These are phyloP conservation scores for Rhizopogon vesiculosus DNA, from an alignment of 768 basidiomycete species.

Conservation along the genomic window DNA sequence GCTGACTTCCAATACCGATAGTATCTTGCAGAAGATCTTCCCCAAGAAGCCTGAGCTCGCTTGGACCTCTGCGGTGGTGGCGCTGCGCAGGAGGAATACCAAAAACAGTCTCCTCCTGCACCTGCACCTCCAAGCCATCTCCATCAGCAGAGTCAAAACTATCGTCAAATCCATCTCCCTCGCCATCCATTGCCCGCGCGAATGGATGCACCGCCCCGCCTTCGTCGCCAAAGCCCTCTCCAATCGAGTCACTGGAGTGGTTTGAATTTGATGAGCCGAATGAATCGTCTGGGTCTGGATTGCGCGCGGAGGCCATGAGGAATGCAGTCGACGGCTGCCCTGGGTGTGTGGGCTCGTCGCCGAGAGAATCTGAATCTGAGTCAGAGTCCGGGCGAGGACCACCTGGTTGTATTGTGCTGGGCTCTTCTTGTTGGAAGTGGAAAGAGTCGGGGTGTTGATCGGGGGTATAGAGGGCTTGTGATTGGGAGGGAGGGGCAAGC, in stretches of 20 bases:
- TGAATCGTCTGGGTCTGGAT: constrained; percentile 27
- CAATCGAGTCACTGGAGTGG: constrained; percentile 53
- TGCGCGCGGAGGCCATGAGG: constrained; percentile 49
- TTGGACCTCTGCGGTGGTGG: constrained; percentile 19
- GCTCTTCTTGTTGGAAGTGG: constrained; percentile 22
- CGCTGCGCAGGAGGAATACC: constrained; percentile 58
- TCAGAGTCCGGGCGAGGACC: constrained; percentile 32
- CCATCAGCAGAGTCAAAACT: constrained; percentile 46
- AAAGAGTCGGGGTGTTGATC: constrained; percentile 19
- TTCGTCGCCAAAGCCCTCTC: constrained; percentile 30
- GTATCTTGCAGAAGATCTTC: constrained; percentile 61
- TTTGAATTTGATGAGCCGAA: constrained; percentile 50
- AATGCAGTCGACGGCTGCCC: constrained; percentile 70
- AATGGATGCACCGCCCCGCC: constrained; percentile 55
- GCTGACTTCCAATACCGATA: constrained; percentile 51
- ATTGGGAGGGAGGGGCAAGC: constrained; percentile 1
- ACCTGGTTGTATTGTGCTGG: constrained; percentile 11
- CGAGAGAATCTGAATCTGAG: constrained; percentile 59
- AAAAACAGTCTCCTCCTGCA: constrained; percentile 65
- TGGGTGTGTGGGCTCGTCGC: constrained; percentile 48
- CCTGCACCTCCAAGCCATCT: constrained; percentile 24
- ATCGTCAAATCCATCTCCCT: constrained; percentile 45
- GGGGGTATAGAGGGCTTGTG: constrained; percentile 16
- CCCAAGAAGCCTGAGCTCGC: constrained; percentile 53
- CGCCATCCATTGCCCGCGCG: constrained; percentile 31